Conservation (phyloP, 139 green algal genomes). For the Bryopsis sp. region DNA sequence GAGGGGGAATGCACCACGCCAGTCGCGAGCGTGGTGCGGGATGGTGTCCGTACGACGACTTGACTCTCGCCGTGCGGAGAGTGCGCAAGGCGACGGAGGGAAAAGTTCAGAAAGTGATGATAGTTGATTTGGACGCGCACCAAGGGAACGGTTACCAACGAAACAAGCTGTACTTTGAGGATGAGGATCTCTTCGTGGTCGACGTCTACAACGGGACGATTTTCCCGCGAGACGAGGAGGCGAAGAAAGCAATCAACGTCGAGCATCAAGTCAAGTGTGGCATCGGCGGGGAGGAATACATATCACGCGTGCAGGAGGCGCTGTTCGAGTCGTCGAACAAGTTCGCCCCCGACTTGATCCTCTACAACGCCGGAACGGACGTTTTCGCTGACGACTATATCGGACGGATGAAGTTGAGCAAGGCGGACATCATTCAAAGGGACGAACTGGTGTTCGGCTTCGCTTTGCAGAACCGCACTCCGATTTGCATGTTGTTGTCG, state of each 20-base stretch:
- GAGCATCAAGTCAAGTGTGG: conserved; percentile 21
- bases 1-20: conserved; percentile 72
- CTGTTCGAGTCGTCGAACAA: conserved; percentile 13
- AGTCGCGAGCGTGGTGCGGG: conserved; percentile 23
- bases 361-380: conserved; percentile 22
- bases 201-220: conserved; percentile 47
- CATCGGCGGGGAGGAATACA: conserved; percentile 26
- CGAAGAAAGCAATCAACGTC: conserved; percentile 37
- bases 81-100: conserved; percentile 27
- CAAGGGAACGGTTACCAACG: conserved; percentile 52
- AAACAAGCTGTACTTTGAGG: conserved; percentile 52
- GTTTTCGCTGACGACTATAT: conserved; percentile 15
- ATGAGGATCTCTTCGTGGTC: conserved; percentile 47
- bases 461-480: neutral
- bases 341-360: conserved; percentile 18
- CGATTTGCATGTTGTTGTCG: conserved; percentile 13
- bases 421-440: neutral
- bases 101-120: conserved; percentile 34
- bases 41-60: conserved; percentile 64
- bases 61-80: conserved; percentile 41
- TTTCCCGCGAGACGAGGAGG: conserved; percentile 25
- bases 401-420: conserved; percentile 7
- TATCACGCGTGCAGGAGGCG: conserved; percentile 25
- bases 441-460: conserved; percentile 5
- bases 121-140: conserved; percentile 70